phyloP scores from a whole-genome alignment of 768 basidiomycete genomes.

The Crepidotus variabilis region DNA sequence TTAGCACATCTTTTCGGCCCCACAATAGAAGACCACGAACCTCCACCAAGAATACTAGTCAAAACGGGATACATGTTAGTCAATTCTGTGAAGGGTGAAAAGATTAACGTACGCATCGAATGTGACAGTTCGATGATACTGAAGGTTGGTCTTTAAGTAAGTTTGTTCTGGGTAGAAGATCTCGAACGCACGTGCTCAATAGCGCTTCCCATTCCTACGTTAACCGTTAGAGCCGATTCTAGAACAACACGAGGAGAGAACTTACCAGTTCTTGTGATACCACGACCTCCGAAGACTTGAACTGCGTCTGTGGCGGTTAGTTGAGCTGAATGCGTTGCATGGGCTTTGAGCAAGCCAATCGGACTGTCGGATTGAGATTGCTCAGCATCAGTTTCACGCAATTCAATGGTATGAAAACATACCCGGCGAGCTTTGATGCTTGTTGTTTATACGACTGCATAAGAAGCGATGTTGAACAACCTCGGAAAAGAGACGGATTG shows the following conservation, averaged over 20 bases:
- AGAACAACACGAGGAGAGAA: background rate
- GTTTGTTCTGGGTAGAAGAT: background rate
- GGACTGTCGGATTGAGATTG: slow-evolving; percentile 49
- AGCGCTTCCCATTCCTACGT: slow-evolving; percentile 7
- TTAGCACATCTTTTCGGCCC: background rate
- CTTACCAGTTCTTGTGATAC: slow-evolving; percentile 77
- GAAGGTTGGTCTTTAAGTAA: background rate
- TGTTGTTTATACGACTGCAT: background rate
- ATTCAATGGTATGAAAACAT: slow-evolving; percentile 8
- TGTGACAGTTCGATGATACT: slow-evolving; percentile 12
- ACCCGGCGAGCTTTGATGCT: slow-evolving; percentile 49
- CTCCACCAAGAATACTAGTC: slow-evolving; percentile 6
- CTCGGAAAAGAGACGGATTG: background rate
- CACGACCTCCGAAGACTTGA: slow-evolving; percentile 81
- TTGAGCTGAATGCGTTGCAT: slow-evolving; percentile 56
- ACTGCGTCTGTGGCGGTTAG: slow-evolving; percentile 71
- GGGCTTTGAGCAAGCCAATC: slow-evolving; percentile 71
- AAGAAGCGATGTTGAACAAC: background rate
- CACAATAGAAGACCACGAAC: slow-evolving; percentile 1
- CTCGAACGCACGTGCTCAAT: slow-evolving; percentile 12
- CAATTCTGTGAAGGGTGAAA: background rate
- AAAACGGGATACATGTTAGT: background rate
- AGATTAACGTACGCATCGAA: slow-evolving; percentile 10
- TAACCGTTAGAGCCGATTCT: background rate
- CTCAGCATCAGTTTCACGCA: background rate